A percentile compares a stretch with the other conserved stretches of the same genome.
These are phyloP conservation scores for Malus hybrid DNA, from an alignment of 331 rosid genomes.

Conservation along the genomic window DNA sequence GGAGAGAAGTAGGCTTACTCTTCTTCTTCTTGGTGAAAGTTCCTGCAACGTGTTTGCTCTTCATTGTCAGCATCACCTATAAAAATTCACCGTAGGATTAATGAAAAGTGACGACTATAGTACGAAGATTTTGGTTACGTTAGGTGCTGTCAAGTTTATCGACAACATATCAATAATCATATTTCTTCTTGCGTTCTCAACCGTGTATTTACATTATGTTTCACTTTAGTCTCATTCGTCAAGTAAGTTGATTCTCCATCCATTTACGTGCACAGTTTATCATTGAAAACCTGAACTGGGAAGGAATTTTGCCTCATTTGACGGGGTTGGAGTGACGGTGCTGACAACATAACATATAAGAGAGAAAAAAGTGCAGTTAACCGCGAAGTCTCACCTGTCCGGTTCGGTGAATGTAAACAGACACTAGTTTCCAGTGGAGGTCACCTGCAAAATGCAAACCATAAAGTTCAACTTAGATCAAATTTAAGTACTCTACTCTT, in stretches of 20 bases:
- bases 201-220: no score
- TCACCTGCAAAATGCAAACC: conserved; percentile 50
- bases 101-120: not conserved
- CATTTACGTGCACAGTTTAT: no score
- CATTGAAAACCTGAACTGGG: no score
- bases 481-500: not conserved
- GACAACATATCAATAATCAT: not conserved
- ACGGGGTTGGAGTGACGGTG: no score
- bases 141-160: not conserved
- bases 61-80: conserved; percentile 90
- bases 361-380: not conserved
- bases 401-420: conserved; percentile 72
- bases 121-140: not conserved
- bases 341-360: no score
- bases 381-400: conserved; percentile 45
- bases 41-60: conserved; percentile 85
- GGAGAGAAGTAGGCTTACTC: conserved; percentile 32
- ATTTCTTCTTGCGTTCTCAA: no score
- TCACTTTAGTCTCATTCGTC: no score
- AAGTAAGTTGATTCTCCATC: no score
- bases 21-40: conserved; percentile 88
- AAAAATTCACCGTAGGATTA: not conserved
- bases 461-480: not conserved
- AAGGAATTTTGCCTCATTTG: no score
- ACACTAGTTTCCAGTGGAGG: conserved; percentile 90